Percentiles rank a stretch among this genome's conserved stretches.
Conservation (phyloP, 1,284 basidiomycete genomes). For the Ceratorhiza oryzae-sativae region DNA sequence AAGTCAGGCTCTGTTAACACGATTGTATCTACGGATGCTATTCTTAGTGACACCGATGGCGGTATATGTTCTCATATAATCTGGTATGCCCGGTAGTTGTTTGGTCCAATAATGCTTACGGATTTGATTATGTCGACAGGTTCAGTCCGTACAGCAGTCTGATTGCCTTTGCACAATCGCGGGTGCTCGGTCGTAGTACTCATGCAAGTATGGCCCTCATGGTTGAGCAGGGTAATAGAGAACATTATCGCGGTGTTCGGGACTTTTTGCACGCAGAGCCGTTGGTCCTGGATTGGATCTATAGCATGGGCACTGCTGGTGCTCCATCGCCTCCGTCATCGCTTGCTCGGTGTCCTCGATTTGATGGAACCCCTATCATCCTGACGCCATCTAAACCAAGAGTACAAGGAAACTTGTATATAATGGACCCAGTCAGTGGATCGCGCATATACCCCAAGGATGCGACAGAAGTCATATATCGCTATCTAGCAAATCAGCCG, state of each 20-base stretch:
- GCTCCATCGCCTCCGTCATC: slow-evolving; percentile 18
- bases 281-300: slow-evolving; percentile 57
- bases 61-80: slow-evolving; percentile 19
- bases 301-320: slow-evolving; percentile 45
- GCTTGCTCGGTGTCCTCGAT: slow-evolving; percentile 53
- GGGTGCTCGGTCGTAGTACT: slow-evolving; percentile 56
- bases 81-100: neutral
- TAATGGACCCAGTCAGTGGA: slow-evolving; percentile 65
- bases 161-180: slow-evolving; percentile 62
- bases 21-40: slow-evolving; percentile 8
- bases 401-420: slow-evolving; percentile 54
- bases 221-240: slow-evolving; percentile 63
- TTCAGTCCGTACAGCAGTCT: slow-evolving; percentile 69
- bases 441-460: slow-evolving; percentile 63
- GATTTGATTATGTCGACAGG: slow-evolving; percentile 55
- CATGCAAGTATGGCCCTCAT: slow-evolving; percentile 67
- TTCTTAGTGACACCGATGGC: slow-evolving; percentile 19
- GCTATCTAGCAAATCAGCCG: slow-evolving; percentile 51
- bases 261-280: slow-evolving; percentile 47
- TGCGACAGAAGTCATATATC: slow-evolving; percentile 62
- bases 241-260: slow-evolving; percentile 60
- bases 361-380: slow-evolving; percentile 57
- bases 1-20: slow-evolving; percentile 17
- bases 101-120: neutral
- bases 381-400: slow-evolving; percentile 55